Evolutionary conservation across 371 early-diverging fungal genomes (phyloP).

Genomic region (Mortierella sp.): DNA sequence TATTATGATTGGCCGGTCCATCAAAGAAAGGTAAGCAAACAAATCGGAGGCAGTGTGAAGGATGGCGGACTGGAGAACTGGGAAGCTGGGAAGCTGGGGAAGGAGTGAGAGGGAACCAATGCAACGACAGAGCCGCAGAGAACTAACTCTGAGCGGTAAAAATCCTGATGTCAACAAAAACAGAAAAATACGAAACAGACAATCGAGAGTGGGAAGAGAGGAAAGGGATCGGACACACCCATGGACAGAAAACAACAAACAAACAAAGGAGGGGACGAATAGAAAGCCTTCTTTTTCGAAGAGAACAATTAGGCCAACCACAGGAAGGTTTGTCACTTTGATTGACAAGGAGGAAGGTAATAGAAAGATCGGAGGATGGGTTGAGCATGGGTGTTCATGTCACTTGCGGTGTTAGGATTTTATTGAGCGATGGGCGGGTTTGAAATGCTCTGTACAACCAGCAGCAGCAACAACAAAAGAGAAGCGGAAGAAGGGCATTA

Average conservation of each 20-base stretch:
- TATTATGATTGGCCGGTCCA: not conserved
- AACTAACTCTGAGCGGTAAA: not conserved
- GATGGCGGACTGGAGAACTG: not conserved
- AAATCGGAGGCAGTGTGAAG: not conserved
- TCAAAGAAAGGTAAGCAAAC: constrained; percentile 1
- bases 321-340: not conserved
- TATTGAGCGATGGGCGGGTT: not conserved
- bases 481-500: constrained; percentile 1
- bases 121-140: not conserved
- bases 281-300: too few relatives aligned
- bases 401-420: not conserved
- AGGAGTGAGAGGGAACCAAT: not conserved
- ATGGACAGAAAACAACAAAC: not conserved
- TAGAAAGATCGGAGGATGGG: not conserved
- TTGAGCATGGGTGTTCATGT: not conserved
- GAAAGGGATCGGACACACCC: not conserved
- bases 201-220: not conserved
- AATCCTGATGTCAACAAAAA: not conserved
- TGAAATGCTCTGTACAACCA: not conserved
- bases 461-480: not conserved
- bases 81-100: not conserved
- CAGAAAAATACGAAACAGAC: not conserved
- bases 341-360: not conserved
- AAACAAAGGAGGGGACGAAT: not conserved
- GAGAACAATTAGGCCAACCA: not conserved